Percentiles rank a stretch among this genome's conserved stretches.
These are phyloP conservation scores for Starmerella stellata DNA, from an alignment of 805 yeast genomes.

Conservation along the genomic window DNA sequence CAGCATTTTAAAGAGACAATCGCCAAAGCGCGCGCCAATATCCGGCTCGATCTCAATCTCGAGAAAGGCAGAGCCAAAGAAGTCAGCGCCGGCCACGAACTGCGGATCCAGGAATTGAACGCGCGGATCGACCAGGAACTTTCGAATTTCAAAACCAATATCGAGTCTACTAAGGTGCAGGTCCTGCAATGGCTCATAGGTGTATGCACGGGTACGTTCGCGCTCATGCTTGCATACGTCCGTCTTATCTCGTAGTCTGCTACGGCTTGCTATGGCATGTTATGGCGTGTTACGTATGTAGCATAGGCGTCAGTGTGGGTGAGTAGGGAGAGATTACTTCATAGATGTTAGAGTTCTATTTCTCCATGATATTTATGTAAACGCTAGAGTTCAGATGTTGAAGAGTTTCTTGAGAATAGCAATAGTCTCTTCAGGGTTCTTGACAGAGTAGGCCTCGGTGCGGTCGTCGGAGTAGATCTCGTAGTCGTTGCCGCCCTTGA, in stretches of 20 bases:
- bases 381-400: too few relatives aligned
- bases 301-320: too few relatives aligned
- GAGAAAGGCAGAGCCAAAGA: conserved; percentile 94
- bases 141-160: conserved; percentile 84
- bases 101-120: conserved; percentile 85
- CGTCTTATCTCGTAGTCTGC: conserved; percentile 46
- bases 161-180: conserved; percentile 86
- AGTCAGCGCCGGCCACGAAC: conserved; percentile 80
- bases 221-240: conserved; percentile 78
- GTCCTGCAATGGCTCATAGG: conserved; percentile 98
- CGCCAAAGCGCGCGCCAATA: conserved; percentile 75
- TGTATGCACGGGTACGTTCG: conserved; percentile 95
- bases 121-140: conserved; percentile 91
- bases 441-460: conserved; percentile 91
- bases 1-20: conserved; percentile 79
- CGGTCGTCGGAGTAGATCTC: conserved; percentile 85
- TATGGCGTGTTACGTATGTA: too few relatives aligned
- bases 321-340: too few relatives aligned
- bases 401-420: conserved; percentile 70
- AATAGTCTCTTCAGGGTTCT: conserved; percentile 75
- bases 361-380: too few relatives aligned
- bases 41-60: conserved; percentile 71
- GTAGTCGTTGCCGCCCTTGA: conserved; percentile 93
- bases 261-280: not conserved
- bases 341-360: too few relatives aligned